Conservation (phyloP, 1,139 yeast species). For the Protomyces macrosporus region DNA sequence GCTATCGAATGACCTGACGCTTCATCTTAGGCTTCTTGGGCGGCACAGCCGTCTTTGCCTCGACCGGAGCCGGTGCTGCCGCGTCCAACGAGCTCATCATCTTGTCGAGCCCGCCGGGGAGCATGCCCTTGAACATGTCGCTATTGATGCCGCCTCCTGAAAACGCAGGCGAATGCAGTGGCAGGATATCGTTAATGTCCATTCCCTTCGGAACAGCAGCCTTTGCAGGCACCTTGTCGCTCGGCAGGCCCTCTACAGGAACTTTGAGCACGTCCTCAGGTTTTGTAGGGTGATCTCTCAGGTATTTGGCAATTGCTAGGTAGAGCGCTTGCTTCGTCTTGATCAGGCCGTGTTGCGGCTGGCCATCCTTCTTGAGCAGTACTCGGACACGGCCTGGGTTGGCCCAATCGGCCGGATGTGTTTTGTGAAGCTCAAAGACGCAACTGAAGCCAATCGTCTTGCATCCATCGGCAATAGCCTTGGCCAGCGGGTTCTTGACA, state of each 20-base stretch:
- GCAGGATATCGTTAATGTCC: constrained; percentile 78
- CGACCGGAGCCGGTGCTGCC: constrained; percentile 37
- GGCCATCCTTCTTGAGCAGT: constrained; percentile 43
- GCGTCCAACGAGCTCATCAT: constrained; percentile 23
- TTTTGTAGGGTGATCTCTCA: constrained; percentile 67
- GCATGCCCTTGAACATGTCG: constrained; percentile 33
- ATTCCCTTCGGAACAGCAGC: constrained; percentile 79
- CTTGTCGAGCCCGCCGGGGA: constrained; percentile 24
- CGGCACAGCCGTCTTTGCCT: constrained; percentile 43
- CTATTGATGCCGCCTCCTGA: constrained; percentile 61
- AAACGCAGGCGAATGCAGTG: constrained; percentile 71
- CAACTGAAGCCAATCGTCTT: constrained; percentile 43
- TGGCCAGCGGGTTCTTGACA: constrained; percentile 82
- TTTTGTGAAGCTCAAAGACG: constrained; percentile 63
- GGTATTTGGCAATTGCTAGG: constrained; percentile 55
- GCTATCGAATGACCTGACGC: constrained; percentile 10
- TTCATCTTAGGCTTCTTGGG: constrained; percentile 25
- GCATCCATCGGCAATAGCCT: constrained; percentile 64
- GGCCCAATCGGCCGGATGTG: constrained; percentile 96
- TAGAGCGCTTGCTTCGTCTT: constrained; percentile 60
- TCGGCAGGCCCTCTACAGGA: constrained; percentile 51
- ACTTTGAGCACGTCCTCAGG: constrained; percentile 56
- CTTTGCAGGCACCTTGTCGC: constrained; percentile 53
- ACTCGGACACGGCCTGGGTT: constrained; percentile 92
- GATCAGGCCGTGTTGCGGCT: constrained; percentile 26